phyloP scores from a whole-genome alignment of 1,284 basidiomycete species.

The Athelia sp. region DNA sequence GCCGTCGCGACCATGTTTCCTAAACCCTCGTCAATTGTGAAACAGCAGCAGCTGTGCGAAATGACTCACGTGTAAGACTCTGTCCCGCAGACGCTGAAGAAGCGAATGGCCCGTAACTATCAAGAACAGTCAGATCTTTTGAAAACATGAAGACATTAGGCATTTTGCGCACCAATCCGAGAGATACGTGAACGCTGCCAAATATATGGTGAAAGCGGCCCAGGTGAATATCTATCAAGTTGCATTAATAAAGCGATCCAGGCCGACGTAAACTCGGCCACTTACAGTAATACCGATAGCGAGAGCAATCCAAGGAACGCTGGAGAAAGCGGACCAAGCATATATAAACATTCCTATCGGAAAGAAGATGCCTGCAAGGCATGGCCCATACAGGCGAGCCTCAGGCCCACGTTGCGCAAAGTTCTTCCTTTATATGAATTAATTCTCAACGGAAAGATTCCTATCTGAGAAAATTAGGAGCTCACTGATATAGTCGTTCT shows the following conservation, averaged over 20 bases:
- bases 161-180: conserved; percentile 7
- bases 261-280: background rate
- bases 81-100: conserved; percentile 15
- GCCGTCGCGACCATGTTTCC: conserved; percentile 13
- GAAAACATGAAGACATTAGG: background rate
- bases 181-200: conserved; percentile 9
- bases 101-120: conserved; percentile 12
- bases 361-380: background rate
- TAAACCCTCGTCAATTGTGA: background rate
- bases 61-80: conserved; percentile 9
- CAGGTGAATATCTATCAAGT: background rate
- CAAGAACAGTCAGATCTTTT: background rate
- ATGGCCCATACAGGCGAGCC: background rate
- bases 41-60: background rate
- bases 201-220: conserved; percentile 2
- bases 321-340: conserved; percentile 1
- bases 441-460: no score
- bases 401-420: conserved; percentile 41
- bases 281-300: conserved; percentile 1
- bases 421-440: conserved; percentile 49
- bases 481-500: conserved; percentile 61
- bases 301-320: conserved; percentile 2
- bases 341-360: conserved; percentile 2
- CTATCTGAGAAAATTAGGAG: no score
- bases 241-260: background rate